phyloP scores from a whole-genome alignment of 2,329 filamentous ascomycete species.

The Colletotrichum echinochloae region DNA sequence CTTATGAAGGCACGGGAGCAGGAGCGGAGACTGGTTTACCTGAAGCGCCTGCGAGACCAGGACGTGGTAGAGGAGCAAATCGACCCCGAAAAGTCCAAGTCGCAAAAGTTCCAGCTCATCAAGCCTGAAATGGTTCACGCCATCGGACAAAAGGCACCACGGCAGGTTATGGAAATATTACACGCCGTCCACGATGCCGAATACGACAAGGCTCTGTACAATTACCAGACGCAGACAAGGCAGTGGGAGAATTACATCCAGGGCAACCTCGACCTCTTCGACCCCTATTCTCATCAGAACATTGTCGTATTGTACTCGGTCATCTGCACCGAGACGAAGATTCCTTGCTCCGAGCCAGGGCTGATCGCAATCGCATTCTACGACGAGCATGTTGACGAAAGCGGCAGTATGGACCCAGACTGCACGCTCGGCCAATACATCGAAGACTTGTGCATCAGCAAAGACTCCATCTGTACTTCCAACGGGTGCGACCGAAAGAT shows the following conservation, averaged over 20 bases:
- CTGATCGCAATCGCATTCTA: constrained; percentile 94
- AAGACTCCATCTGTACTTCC: constrained; percentile 81
- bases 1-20: constrained; percentile 93
- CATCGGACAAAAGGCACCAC: constrained; percentile 81
- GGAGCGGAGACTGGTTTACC: constrained; percentile 83
- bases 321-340: constrained; percentile 92
- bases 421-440: constrained; percentile 96
- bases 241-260: constrained; percentile 97
- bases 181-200: constrained; percentile 97
- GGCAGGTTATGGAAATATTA: constrained; percentile 91
- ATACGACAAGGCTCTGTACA: constrained; percentile 93
- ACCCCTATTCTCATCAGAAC: constrained; percentile 95
- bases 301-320: constrained; percentile 95
- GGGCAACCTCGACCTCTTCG: constrained; percentile 88
- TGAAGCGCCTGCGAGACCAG: constrained; percentile 86
- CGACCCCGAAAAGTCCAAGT: constrained; percentile 71
- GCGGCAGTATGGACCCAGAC: constrained; percentile 80
- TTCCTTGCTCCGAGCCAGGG: constrained; percentile 91
- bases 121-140: constrained; percentile 95
- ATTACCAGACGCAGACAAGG: constrained; percentile 92
- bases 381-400: constrained; percentile 80
- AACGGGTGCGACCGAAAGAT: constrained; percentile 90
- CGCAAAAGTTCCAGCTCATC: constrained; percentile 87
- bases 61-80: constrained; percentile 68
- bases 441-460: constrained; percentile 84